Conservation (phyloP, 2,329 filamentous ascomycete species). For the Nemania sp. region DNA sequence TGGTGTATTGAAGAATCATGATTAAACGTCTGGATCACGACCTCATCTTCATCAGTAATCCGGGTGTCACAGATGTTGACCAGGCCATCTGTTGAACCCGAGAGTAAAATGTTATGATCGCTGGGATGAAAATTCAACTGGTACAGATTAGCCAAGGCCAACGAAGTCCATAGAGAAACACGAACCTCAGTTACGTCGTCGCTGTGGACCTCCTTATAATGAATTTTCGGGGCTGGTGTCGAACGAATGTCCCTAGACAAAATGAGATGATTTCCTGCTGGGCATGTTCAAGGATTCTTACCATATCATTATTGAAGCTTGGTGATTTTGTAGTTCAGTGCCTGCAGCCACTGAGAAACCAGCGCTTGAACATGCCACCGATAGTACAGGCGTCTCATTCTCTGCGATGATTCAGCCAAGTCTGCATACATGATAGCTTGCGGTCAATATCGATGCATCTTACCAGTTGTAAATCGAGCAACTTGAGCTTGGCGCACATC, state of each 20-base stretch:
- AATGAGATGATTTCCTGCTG: conserved; percentile 14
- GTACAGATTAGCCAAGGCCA: conserved; percentile 30
- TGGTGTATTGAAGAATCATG: conserved; percentile 74
- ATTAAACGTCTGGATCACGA: conserved; percentile 77
- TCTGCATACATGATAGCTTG: background rate
- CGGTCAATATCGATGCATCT: conserved; percentile 22
- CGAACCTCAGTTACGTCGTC: conserved; percentile 66
- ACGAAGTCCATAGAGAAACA: conserved; percentile 26
- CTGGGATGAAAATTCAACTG: conserved; percentile 65
- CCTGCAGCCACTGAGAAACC: conserved; percentile 69
- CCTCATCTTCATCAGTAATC: conserved; percentile 74
- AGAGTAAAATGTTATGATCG: conserved; percentile 65
- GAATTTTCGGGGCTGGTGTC: conserved; percentile 49
- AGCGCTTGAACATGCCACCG: conserved; percentile 62
- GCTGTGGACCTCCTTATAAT: conserved; percentile 67
- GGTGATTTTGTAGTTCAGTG: conserved; percentile 69
- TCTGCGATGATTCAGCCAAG: conserved; percentile 40
- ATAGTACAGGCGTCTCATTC: conserved; percentile 59
- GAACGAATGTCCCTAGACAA: conserved; percentile 60
- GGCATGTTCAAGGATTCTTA: conserved; percentile 37
- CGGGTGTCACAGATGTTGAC: conserved; percentile 76
- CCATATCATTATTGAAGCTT: conserved; percentile 65
- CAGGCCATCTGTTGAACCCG: conserved; percentile 78
- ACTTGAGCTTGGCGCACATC: conserved; percentile 45
- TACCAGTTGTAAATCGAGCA: conserved; percentile 50